Conservation (phyloP, 164 flowering plant genomes). For the Chimonanthus salicifolius region DNA sequence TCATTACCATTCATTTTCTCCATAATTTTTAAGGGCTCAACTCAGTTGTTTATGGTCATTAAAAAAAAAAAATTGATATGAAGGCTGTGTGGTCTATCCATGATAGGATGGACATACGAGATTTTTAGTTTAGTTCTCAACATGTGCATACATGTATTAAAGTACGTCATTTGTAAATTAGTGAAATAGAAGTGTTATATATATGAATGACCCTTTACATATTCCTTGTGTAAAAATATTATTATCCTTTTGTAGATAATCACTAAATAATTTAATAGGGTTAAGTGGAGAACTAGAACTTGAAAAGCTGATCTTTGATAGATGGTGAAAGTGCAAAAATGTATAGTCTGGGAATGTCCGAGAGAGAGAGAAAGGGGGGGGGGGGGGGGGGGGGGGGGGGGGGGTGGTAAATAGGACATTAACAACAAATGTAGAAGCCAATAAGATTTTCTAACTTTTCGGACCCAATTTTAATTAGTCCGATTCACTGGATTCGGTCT, state of each 20-base stretch:
- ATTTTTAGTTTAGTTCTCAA: background rate
- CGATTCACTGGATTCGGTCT: too few species aligned
- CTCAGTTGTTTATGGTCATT: background rate
- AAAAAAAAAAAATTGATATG: background rate
- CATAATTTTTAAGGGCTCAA: background rate
- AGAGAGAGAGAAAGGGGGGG: too few species aligned
- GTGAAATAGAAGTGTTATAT: background rate
- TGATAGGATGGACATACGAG: background rate
- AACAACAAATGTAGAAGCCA: too few species aligned
- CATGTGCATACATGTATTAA: background rate
- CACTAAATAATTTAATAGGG: too few species aligned
- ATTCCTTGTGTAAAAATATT: background rate
- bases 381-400: too few species aligned
- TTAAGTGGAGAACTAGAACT: too few species aligned
- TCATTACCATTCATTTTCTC: background rate
- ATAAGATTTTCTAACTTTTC: too few species aligned
- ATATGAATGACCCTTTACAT: background rate
- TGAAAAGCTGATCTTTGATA: too few species aligned
- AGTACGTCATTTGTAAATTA: background rate
- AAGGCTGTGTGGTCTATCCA: background rate
- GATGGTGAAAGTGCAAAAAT: too few species aligned
- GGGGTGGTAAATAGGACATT: too few species aligned
- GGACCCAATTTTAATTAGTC: too few species aligned
- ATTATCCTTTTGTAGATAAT: background rate
- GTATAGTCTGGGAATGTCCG: too few species aligned